Evolutionary conservation across 805 yeast species (phyloP), one percentile per base, ranked within the genome.

Genomic region (Allodekkera sacchari): DNA sequence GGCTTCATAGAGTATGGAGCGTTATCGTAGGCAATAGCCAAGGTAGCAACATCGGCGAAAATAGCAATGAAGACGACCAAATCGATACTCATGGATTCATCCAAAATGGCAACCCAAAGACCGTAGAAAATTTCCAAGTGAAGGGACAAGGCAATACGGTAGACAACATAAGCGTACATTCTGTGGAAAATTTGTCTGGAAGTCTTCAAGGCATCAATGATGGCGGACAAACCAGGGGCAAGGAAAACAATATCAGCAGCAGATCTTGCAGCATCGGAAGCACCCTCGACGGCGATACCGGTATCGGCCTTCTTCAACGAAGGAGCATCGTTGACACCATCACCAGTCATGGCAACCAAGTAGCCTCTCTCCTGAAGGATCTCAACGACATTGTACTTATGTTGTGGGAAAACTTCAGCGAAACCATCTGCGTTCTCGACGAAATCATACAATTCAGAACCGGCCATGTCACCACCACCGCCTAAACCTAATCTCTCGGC

Each of bases 321-420:
- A 55, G 95, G 95, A 55, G 94, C 94, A 69, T 84, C 94, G 73
- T 84, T 84, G 61, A 83, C 95, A 82, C 95, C 95, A 61, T 84
- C 95, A 81, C 95, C 95, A 72, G 95, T 84, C 95, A 84, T 84
- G 64, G 94, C 95, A 67, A 84, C 94, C 66, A 84, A 75, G 78
- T 81, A 83, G 67, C 94, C 94, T 74, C 94, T 78, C 61, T 79
- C 74, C 73, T 84, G 95, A 64, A 84, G 75, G 61, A 83, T 83
- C 69, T 83, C 94, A 64, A 84, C 95, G 55, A 85, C 94, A 61
- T 79, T 83, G 71, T 82, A 84, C 69, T 84, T 83, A 71, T 84
- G 94, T 73, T 84, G 94, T 47, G 95, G 95, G 89, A 84, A 84
- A 59, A 84, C 94, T 71, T 84, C 95, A 63, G 95, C 94, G 63